phyloP scores from a whole-genome alignment of 495 filamentous ascomycete genomes.

The Trichoderma erinaceum region DNA sequence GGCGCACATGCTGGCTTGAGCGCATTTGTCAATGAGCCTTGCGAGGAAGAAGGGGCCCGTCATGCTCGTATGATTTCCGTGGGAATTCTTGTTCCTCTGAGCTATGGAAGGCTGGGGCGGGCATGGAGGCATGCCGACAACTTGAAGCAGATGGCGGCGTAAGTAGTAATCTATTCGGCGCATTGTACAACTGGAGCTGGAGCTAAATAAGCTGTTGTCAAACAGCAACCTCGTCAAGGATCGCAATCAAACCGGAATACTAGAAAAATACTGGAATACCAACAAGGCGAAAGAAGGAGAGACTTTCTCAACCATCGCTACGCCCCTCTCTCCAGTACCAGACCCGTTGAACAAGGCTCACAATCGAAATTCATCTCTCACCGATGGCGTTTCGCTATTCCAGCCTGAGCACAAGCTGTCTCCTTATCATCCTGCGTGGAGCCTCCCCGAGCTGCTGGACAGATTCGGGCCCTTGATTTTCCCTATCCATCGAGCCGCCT shows the following conservation, averaged over 20 bases:
- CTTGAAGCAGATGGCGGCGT: constrained; percentile 69
- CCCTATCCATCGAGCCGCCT: constrained; percentile 80
- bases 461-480: constrained; percentile 87
- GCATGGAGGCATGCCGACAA: constrained; percentile 81
- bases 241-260: constrained; percentile 46
- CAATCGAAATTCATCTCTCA: constrained; percentile 50
- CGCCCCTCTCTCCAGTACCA: constrained; percentile 33
- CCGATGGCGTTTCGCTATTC: constrained; percentile 55
- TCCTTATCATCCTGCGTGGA: constrained; percentile 78
- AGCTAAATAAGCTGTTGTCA: constrained; percentile 15
- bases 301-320: constrained; percentile 36
- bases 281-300: constrained; percentile 50
- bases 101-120: constrained; percentile 78
- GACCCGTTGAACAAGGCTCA: constrained; percentile 36
- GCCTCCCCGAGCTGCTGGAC: constrained; percentile 67
- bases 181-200: constrained; percentile 22
- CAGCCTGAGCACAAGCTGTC: constrained; percentile 65
- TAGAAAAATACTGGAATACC: constrained; percentile 76
- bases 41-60: constrained; percentile 64
- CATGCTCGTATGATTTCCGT: constrained; percentile 92
- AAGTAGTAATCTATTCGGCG: constrained; percentile 23
- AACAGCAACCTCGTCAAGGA: constrained; percentile 48
- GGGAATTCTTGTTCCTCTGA: constrained; percentile 78
- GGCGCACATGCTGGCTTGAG: constrained; percentile 77
- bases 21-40: constrained; percentile 82